A percentile compares a stretch with the other conserved stretches of the same genome.
Conservation (phyloP, 306 rosid genomes). For the Astragalus glycyphyllos region DNA sequence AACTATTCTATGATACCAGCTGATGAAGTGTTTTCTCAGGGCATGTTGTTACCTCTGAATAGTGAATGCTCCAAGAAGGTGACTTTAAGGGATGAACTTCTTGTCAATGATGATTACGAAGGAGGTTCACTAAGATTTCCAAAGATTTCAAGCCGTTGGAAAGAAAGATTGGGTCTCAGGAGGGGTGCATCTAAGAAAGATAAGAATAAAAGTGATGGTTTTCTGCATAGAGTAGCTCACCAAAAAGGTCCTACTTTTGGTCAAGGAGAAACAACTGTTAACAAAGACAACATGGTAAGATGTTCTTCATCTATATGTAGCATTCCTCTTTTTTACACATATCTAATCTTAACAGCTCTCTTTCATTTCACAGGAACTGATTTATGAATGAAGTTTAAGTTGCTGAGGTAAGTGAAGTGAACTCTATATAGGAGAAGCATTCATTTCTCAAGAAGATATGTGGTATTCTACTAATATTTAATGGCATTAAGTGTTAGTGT, state of each 20-base stretch:
- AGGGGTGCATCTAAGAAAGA: conserved; percentile 59
- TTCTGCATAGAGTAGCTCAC: conserved; percentile 61
- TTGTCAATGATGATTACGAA: conserved; percentile 51
- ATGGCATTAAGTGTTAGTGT: conserved; percentile 18
- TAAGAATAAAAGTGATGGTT: conserved; percentile 57
- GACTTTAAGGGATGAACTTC: conserved; percentile 81
- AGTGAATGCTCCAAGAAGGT: conserved; percentile 57
- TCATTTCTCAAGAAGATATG: conserved; percentile 18
- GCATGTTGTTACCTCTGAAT: conserved; percentile 81
- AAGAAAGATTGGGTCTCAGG: conserved; percentile 73
- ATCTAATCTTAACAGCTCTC: neutral
- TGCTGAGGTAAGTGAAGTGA: conserved; percentile 48
- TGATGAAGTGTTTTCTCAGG: conserved; percentile 78
- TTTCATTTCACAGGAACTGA: conserved; percentile 53
- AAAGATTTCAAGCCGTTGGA: conserved; percentile 73
- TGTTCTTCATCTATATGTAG: conserved; percentile 6
- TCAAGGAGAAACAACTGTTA: conserved; percentile 54
- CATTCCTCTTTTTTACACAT: neutral
- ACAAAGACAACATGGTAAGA: conserved; percentile 65
- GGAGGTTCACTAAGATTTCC: conserved; percentile 58
- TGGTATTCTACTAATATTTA: neutral
- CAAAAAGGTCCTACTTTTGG: conserved; percentile 55
- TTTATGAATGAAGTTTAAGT: conserved; percentile 56
- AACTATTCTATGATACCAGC: conserved; percentile 77
- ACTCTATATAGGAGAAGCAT: conserved; percentile 14